Evolutionary conservation across 345 rosid species (phyloP).

Genomic region (Hibiscus mutabilis): DNA sequence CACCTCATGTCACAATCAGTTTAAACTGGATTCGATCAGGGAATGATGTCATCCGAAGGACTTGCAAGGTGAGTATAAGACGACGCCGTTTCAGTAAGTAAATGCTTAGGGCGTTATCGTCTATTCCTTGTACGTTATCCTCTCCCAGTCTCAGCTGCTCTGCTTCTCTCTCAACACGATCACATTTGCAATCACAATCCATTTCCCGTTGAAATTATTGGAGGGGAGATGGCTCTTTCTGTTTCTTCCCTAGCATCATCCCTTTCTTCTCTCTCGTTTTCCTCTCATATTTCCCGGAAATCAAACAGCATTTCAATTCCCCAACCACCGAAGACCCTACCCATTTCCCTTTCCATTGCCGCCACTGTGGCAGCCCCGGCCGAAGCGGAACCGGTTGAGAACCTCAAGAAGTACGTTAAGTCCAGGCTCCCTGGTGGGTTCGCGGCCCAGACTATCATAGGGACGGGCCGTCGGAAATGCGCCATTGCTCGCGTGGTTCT

Average conservation of each 20-base stretch:
- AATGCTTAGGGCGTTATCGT: background rate
- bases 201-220: background rate
- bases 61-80: background rate
- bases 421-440: slow-evolving; percentile 89
- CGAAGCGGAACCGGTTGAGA: slow-evolving; percentile 31
- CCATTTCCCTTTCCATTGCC: slow-evolving; percentile 35
- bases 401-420: slow-evolving; percentile 68
- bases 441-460: slow-evolving; percentile 80
- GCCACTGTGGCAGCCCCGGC: slow-evolving; percentile 45
- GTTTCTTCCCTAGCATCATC: slow-evolving; percentile 56
- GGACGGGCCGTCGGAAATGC: slow-evolving; percentile 87
- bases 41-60: background rate
- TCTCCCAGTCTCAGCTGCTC: background rate
- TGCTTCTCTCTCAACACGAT: background rate
- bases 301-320: slow-evolving; percentile 33
- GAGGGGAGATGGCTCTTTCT: slow-evolving; percentile 42
- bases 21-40: too few species aligned
- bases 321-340: slow-evolving; percentile 20
- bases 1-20: too few species aligned
- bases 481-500: slow-evolving; percentile 90
- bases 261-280: slow-evolving; percentile 70
- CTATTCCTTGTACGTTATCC: background rate
- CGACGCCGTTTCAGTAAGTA: background rate
- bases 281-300: slow-evolving; percentile 56
- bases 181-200: background rate